A percentile compares a stretch with the other conserved stretches of the same genome.
Evolutionary conservation across 768 basidiomycete genomes (phyloP).

Genomic region (Phaeolepiota aurea): DNA sequence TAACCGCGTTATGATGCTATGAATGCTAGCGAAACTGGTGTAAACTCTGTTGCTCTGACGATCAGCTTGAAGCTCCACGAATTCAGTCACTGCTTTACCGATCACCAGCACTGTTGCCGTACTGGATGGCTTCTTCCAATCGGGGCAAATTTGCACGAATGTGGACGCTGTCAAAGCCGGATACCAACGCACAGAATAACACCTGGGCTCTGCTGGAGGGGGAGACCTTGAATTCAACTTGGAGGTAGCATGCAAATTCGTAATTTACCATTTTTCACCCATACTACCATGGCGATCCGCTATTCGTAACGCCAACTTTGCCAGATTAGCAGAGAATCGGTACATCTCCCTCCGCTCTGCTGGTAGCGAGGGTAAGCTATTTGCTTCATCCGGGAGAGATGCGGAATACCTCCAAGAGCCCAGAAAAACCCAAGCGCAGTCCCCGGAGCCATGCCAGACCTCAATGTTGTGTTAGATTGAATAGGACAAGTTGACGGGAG

Average conservation of each 20-base stretch:
- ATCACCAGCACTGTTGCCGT: constrained; percentile 61
- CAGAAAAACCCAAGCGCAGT: constrained; percentile 69
- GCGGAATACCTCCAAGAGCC: constrained; percentile 51
- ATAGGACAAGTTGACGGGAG: not conserved
- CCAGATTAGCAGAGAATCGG: constrained; percentile 61
- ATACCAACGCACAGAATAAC: constrained; percentile 52
- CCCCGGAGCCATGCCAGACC: constrained; percentile 61
- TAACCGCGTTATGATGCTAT: constrained; percentile 42
- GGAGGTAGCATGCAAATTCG: too few relatives aligned
- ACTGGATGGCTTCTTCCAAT: constrained; percentile 55
- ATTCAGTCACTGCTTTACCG: constrained; percentile 26
- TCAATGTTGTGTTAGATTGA: constrained; percentile 12
- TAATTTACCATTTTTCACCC: constrained; percentile 57
- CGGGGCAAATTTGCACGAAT: constrained; percentile 53
- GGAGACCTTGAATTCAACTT: too few relatives aligned
- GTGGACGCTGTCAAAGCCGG: constrained; percentile 61
- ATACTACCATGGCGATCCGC: constrained; percentile 56
- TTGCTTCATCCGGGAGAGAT: too few relatives aligned
- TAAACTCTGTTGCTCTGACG: constrained; percentile 35
- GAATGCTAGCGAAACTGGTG: constrained; percentile 51
- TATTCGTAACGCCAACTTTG: constrained; percentile 58
- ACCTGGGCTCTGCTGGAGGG: constrained; percentile 58
- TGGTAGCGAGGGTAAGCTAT: too few relatives aligned
- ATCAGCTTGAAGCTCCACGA: not conserved
- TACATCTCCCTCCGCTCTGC: constrained; percentile 58